phyloP scores from a whole-genome alignment of 225 moss, liverwort and hornwort species.

The Physcomitrium patens region DNA sequence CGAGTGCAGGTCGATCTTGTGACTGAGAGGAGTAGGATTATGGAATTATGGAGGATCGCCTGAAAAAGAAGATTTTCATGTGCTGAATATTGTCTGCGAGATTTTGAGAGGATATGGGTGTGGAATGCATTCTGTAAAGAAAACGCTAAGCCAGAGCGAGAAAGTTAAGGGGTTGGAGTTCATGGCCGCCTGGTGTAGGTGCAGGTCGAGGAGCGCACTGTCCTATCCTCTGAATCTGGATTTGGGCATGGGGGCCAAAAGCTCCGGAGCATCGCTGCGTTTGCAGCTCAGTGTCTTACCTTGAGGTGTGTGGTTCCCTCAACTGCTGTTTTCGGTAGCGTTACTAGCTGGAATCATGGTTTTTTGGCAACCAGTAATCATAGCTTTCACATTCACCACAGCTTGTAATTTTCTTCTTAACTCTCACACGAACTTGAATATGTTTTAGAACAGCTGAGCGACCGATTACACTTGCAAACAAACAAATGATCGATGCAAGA shows the following conservation, averaged over 20 bases:
- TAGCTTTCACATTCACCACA: too few relatives aligned
- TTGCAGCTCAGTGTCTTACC: constrained; percentile 30
- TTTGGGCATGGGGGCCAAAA: constrained; percentile 26
- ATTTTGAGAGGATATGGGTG: constrained; percentile 49
- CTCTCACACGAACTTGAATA: too few relatives aligned
- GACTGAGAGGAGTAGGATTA: too few relatives aligned
- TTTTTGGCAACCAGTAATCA: too few relatives aligned
- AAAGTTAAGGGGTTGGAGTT: constrained; percentile 32
- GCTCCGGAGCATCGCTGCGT: constrained; percentile 25
- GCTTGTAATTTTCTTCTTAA: too few relatives aligned
- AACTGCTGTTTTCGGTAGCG: too few relatives aligned
- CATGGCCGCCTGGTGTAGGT: constrained; percentile 53
- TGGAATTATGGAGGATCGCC: too few relatives aligned
- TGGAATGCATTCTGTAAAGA: constrained; percentile 32
- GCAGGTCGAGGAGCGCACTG: constrained; percentile 52
- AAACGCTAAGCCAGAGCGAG: constrained; percentile 1
- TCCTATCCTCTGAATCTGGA: not conserved
- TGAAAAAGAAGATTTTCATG: not conserved
- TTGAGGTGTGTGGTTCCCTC: constrained; percentile 17
- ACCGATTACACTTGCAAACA: too few relatives aligned
- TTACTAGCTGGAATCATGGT: too few relatives aligned
- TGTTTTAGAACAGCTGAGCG: too few relatives aligned
- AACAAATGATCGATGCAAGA: too few relatives aligned
- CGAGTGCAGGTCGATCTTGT: not conserved
- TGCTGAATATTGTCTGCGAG: constrained; percentile 29